Base-by-base conservation (phyloP, 345 rosid species). In the Camelina laxa region DNA sequence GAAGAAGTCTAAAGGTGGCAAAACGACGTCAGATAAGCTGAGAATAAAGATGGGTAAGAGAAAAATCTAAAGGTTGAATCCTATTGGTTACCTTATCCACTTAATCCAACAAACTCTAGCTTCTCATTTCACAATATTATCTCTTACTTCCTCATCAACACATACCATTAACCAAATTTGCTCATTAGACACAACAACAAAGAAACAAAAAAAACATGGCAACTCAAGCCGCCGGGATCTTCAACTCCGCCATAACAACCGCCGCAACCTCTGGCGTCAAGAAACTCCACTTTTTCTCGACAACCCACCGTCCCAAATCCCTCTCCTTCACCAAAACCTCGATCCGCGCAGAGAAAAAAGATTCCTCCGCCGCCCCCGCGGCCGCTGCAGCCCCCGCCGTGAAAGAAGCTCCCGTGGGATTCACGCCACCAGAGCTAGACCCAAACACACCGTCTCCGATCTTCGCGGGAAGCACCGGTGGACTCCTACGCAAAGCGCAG, bases 371-470 rank as follows among this genome's bases (percentile, higher is more conserved):
- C 0, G 76, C 85, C 1, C 85, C 67, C 0, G 90, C 81, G 1
- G 81, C 67, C 0, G 90, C 81, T 2, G 81, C 49, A 5, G 49
- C 74, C 42, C 44, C 80, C 16, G 70, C 56, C 36, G 79, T 75
- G 24, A 67, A 81, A 57, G 69, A 75, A 66, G 93, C 93, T 6
- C 98, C 97, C 0, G 91, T 82, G 1, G 98, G 97, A 1, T 93
- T 93, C 84, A 91, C 94, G 1, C 92, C 96, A 0, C 96, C 92
- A 1, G 83, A 88, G 81, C 74, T 91, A 70, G 97, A 93, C 80
- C 94, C 86, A 4, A 91, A 62, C 80, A 89, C 97, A 36, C 98
- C 97, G 24, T 93, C 98, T 2, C 97, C 98, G 39, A 93, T 93
- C 67, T 93, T 93, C 39, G 87, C 89, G 3, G 97, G 98, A 60